These are phyloP conservation scores for Peronosclerospora sorghi DNA, from an alignment of 352 stramenopile genomes.

Conservation along the genomic window DNA sequence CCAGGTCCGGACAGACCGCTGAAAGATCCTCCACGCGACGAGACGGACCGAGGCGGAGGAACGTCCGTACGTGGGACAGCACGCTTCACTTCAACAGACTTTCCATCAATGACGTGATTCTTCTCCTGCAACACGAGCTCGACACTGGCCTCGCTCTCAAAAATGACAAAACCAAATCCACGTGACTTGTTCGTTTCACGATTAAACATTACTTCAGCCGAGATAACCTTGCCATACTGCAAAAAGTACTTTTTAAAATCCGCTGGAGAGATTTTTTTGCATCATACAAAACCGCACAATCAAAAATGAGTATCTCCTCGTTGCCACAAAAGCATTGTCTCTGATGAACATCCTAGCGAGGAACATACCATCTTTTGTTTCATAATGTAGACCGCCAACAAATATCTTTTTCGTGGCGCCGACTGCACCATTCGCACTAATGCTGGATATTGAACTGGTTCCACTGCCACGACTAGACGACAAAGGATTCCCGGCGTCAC, in stretches of 20 bases:
- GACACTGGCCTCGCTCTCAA: conserved; percentile 81
- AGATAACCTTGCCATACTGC: conserved; percentile 89
- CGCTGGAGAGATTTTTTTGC: conserved; percentile 21
- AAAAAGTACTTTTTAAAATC: conserved; percentile 90
- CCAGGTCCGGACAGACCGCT: conserved; percentile 62
- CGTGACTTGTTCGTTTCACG: conserved; percentile 90
- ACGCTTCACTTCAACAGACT: conserved; percentile 85
- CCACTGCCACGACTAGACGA: conserved; percentile 42
- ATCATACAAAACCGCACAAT: neutral
- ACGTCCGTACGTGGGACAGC: conserved; percentile 77
- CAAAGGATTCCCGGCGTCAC: conserved; percentile 40
- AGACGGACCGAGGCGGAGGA: conserved; percentile 58
- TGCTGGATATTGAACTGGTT: conserved; percentile 41
- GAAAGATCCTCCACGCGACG: conserved; percentile 63
- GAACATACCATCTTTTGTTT: conserved; percentile 86
- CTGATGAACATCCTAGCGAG: too few species aligned
- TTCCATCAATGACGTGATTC: conserved; percentile 87
- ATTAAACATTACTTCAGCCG: conserved; percentile 92
- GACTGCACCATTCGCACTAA: conserved; percentile 40
- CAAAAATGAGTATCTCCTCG: too few species aligned
- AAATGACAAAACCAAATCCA: conserved; percentile 91
- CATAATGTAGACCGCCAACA: conserved; percentile 87
- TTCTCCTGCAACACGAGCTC: conserved; percentile 79
- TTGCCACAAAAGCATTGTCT: too few species aligned
- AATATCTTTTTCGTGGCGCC: conserved; percentile 88